These are phyloP conservation scores for Ganoderma leucocontextum DNA, from an alignment of 1,284 basidiomycete genomes.

Conservation along the genomic window DNA sequence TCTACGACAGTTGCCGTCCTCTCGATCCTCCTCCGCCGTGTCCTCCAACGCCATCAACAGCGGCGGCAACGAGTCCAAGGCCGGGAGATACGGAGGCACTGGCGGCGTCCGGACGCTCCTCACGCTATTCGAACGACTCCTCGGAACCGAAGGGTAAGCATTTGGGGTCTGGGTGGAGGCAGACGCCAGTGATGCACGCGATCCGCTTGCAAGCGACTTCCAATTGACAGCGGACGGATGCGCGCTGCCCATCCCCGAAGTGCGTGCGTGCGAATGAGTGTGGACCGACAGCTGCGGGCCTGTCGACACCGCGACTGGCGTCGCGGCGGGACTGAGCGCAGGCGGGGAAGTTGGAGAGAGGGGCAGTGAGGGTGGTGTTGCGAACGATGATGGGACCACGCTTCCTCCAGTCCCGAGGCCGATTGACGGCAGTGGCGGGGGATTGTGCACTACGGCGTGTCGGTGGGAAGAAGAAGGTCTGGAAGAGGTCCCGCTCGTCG, in stretches of 20 bases:
- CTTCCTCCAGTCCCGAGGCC: background rate
- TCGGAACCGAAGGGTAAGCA: conserved; percentile 5
- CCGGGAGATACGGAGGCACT: conserved; percentile 32
- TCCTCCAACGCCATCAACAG: conserved; percentile 25
- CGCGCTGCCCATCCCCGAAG: conserved; percentile 10
- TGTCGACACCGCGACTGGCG: background rate
- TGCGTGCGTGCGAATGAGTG: conserved; percentile 11
- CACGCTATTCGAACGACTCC: conserved; percentile 37
- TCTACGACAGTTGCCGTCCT: conserved; percentile 1
- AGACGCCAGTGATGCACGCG: conserved; percentile 11
- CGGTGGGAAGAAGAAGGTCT: conserved; percentile 9
- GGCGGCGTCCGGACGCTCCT: conserved; percentile 30
- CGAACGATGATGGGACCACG: conserved; percentile 11
- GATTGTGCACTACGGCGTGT: conserved; percentile 17
- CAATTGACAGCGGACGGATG: conserved; percentile 19
- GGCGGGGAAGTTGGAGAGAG: conserved; percentile 14
- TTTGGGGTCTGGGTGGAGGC: conserved; percentile 8
- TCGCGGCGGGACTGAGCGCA: background rate
- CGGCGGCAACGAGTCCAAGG: conserved; percentile 35
- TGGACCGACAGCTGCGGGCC: conserved; percentile 20
- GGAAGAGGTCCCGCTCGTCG: background rate
- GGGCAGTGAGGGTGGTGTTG: conserved; percentile 9
- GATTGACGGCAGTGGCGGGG: conserved; percentile 9
- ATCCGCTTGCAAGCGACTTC: conserved; percentile 25
- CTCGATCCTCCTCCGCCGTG: conserved; percentile 20